Percentiles rank a stretch among this genome's conserved stretches.
phyloP scores from a whole-genome alignment of 176 grass and related monocot genomes.

The Carex kokanica region DNA sequence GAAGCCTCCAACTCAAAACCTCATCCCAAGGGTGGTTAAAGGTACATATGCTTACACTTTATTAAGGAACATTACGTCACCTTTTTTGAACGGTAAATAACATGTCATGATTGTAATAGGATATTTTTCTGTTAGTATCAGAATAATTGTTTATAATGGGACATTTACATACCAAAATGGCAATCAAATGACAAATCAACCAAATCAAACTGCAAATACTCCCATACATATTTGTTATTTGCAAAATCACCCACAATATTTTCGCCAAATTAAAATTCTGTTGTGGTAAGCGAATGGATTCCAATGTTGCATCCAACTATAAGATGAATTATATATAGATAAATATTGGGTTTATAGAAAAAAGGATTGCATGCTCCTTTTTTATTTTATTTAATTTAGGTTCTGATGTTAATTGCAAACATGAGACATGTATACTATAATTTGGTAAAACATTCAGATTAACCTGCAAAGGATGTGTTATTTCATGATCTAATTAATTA shows the following conservation, averaged over 20 bases:
- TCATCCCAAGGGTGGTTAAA: constrained; percentile 97
- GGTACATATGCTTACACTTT: constrained; percentile 42
- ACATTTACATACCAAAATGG: neutral
- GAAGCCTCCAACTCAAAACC: constrained; percentile 56
- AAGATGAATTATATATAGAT: neutral
- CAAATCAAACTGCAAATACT: neutral
- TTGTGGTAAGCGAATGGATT: neutral
- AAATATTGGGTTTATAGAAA: neutral
- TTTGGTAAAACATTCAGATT: neutral
- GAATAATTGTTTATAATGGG: neutral
- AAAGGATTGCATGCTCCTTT: neutral
- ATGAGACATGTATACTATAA: neutral
- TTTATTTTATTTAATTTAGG: neutral
- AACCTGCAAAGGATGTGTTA: neutral
- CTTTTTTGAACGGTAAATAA: neutral
- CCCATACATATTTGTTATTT: neutral
- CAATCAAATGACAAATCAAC: neutral
- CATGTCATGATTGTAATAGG: neutral
- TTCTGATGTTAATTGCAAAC: neutral
- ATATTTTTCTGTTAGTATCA: neutral
- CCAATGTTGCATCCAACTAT: neutral
- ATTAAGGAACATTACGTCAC: neutral
- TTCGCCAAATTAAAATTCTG: neutral
- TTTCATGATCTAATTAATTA: neutral
- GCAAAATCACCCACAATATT: neutral